Conservation (phyloP, 2,329 filamentous ascomycete species). For the Shiraia sp. region DNA sequence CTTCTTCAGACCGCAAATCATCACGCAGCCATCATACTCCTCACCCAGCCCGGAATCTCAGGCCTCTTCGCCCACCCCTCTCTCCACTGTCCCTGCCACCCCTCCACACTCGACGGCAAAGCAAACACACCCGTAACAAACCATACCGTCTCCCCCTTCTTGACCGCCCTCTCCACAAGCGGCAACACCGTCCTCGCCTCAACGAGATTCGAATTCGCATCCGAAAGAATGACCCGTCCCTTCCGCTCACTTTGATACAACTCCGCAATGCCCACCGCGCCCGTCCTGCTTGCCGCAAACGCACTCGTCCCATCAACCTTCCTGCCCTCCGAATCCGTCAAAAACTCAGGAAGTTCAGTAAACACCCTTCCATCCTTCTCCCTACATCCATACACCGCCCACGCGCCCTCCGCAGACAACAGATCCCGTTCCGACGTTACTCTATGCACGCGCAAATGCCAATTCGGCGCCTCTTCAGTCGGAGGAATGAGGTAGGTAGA, state of each 20-base stretch:
- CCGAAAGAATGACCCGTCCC: conserved; percentile 72
- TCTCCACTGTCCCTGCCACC: conserved; percentile 50
- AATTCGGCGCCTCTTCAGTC: conserved; percentile 58
- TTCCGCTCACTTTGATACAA: conserved; percentile 48
- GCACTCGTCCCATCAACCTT: conserved; percentile 35
- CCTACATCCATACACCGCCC: conserved; percentile 68
- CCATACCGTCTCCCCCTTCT: conserved; percentile 63
- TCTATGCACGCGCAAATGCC: conserved; percentile 70
- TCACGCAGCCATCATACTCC: conserved; percentile 51
- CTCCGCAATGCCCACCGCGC: conserved; percentile 57
- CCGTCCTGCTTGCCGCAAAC: conserved; percentile 54
- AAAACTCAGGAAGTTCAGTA: conserved; percentile 25
- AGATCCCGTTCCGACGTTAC: conserved; percentile 64
- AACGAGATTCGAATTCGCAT: conserved; percentile 78
- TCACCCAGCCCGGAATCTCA: conserved; percentile 63
- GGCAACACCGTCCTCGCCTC: conserved; percentile 74
- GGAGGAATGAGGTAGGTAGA: conserved; percentile 69
- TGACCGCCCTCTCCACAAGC: conserved; percentile 66
- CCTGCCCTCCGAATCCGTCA: conserved; percentile 27
- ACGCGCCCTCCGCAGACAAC: conserved; percentile 74
- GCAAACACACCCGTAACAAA: conserved; percentile 74
- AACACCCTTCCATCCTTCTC: conserved; percentile 62
- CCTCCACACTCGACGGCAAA: conserved; percentile 61
- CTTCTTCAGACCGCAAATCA: conserved; percentile 22
- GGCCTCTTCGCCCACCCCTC: conserved; percentile 63